Evolutionary conservation across 2,329 filamentous ascomycete species (phyloP).

Genomic region (Trichoderma sp.): DNA sequence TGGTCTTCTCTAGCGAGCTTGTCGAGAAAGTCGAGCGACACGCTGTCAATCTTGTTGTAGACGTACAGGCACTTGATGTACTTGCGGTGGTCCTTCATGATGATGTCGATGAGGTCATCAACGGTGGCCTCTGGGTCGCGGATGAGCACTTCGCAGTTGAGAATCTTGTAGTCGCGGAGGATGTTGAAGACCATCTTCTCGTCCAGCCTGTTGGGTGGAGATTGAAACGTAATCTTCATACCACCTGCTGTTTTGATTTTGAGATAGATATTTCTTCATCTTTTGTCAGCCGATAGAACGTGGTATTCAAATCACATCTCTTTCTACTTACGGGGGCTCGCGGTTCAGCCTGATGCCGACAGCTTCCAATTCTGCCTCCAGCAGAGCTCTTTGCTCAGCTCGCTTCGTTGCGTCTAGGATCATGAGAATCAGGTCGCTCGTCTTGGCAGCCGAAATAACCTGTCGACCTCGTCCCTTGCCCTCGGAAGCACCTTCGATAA

Average conservation of each 20-base stretch:
- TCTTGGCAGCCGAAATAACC: conserved; percentile 97
- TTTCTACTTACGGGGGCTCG: conserved; percentile 70
- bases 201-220: conserved; percentile 84
- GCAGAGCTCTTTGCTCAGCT: conserved; percentile 82
- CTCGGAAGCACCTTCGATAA: conserved; percentile 94
- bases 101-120: conserved; percentile 98
- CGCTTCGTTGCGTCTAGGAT: conserved; percentile 94
- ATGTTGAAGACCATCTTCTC: conserved; percentile 99
- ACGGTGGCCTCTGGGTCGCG: conserved; percentile 94
- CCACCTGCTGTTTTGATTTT: conserved; percentile 94
- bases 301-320: background rate
- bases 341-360: conserved; percentile 93
- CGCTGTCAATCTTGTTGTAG: conserved; percentile 99
- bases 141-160: conserved; percentile 94
- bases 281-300: conserved; percentile 19
- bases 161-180: conserved; percentile 94
- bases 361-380: conserved; percentile 91
- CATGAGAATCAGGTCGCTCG: conserved; percentile 96
- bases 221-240: conserved; percentile 96
- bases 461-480: conserved; percentile 94
- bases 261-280: conserved; percentile 83
- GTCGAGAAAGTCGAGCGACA: conserved; percentile 91
- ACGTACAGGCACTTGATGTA: conserved; percentile 96
- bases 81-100: conserved; percentile 98
- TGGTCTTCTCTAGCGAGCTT: conserved; percentile 86